Evolutionary conservation across 169 alveolate species (phyloP).

Genomic region (Cystoisospora suis): DNA sequence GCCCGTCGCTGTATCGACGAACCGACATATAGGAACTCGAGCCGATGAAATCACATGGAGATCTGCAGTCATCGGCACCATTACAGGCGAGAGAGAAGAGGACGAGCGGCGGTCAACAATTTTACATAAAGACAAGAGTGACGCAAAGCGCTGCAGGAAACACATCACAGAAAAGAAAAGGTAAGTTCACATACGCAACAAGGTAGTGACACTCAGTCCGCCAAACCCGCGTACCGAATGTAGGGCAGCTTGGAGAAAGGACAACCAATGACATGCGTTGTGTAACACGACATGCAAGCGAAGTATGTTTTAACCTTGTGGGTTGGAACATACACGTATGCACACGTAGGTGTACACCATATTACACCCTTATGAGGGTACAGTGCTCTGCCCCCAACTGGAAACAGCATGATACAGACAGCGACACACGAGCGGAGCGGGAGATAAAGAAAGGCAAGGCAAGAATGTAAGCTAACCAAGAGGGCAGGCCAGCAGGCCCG

Average conservation of each 20-base stretch:
- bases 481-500: no score
- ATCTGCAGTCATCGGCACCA: neutral
- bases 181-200: neutral
- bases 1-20: conserved; percentile 70
- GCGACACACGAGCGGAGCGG: no score
- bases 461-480: no score
- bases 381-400: no score
- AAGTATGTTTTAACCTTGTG: neutral
- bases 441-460: no score
- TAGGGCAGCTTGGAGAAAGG: no score
- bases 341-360: neutral
- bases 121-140: neutral
- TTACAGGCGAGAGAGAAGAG: no score
- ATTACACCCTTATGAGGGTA: no score
- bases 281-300: neutral
- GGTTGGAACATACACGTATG: neutral
- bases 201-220: neutral
- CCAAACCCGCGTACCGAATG: no score
- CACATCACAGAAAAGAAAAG: neutral
- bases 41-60: conserved; percentile 62
- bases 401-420: no score
- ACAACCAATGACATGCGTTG: no score
- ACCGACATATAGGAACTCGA: conserved; percentile 71
- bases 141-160: neutral
- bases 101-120: no score